These are phyloP conservation scores for Neodidymelliopsis sp. DNA, from an alignment of 2,329 filamentous ascomycete species.

Conservation along the genomic window DNA sequence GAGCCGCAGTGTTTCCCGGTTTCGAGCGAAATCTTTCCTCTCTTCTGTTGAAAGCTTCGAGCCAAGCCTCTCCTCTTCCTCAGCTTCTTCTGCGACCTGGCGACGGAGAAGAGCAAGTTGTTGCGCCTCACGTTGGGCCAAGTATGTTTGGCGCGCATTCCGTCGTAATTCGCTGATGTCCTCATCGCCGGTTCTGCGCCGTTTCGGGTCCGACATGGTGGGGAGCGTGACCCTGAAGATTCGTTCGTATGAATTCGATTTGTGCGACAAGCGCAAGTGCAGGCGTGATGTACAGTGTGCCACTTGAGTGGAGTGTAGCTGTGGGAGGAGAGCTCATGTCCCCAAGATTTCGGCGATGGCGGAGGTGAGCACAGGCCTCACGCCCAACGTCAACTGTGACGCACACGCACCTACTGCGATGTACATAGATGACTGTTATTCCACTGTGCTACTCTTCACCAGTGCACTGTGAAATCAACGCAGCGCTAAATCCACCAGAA, in stretches of 20 bases:
- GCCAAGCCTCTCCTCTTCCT: conserved; percentile 72
- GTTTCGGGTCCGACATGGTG: conserved; percentile 39
- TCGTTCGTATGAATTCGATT: too few relatives aligned
- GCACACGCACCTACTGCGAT: too few relatives aligned
- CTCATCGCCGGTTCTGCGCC: conserved; percentile 35
- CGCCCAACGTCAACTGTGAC: too few relatives aligned
- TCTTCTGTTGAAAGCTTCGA: conserved; percentile 80
- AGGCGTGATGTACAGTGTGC: neutral
- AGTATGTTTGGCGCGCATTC: conserved; percentile 87
- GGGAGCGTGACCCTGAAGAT: neutral
- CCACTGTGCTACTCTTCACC: too few relatives aligned
- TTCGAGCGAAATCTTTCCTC: conserved; percentile 86
- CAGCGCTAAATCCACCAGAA: too few relatives aligned
- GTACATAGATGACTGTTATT: too few relatives aligned
- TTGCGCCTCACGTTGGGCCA: conserved; percentile 90
- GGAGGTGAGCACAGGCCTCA: conserved; percentile 15
- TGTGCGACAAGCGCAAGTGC: neutral
- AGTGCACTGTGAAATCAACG: too few relatives aligned
- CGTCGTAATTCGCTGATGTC: conserved; percentile 77
- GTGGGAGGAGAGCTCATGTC: conserved; percentile 5
- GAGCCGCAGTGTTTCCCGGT: conserved; percentile 77
- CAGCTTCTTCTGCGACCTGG: conserved; percentile 88
- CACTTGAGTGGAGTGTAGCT: conserved; percentile 8
- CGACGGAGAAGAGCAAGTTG: conserved; percentile 84
- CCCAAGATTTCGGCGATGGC: conserved; percentile 10